Evolutionary conservation across 2,329 filamentous ascomycete genomes (phyloP).

Genomic region (Chalara sp.): DNA sequence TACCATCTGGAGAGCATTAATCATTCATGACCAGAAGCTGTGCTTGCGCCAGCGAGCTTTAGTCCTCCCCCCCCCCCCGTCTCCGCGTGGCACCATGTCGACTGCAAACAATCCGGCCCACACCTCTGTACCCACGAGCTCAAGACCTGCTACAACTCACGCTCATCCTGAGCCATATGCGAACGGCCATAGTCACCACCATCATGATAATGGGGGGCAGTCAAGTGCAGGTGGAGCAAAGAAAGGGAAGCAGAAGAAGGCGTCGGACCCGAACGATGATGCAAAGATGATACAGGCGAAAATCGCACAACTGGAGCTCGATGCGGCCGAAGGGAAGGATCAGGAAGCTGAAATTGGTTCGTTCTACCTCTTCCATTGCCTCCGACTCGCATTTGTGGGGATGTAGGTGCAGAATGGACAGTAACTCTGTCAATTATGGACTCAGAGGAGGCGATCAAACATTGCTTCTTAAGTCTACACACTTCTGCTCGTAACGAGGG

Average conservation of each 20-base stretch:
- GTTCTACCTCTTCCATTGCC: slow-evolving; percentile 27
- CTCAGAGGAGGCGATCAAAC: too few relatives aligned
- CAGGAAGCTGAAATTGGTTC: slow-evolving; percentile 93
- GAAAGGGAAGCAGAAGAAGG: slow-evolving; percentile 81
- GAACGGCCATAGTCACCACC: slow-evolving; percentile 32
- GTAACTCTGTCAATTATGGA: too few relatives aligned
- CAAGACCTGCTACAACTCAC: slow-evolving; percentile 22
- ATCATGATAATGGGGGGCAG: slow-evolving; percentile 32
- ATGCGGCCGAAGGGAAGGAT: slow-evolving; percentile 89
- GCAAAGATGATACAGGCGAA: slow-evolving; percentile 87
- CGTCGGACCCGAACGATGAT: slow-evolving; percentile 78
- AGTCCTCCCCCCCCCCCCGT: not conserved
- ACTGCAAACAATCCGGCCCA: slow-evolving; percentile 29
- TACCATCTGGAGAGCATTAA: too few relatives aligned
- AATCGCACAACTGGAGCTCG: slow-evolving; percentile 91
- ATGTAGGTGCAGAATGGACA: too few relatives aligned
- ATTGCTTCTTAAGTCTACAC: too few relatives aligned
- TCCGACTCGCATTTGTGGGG: too few relatives aligned
- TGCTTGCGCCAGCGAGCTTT: slow-evolving; percentile 17
- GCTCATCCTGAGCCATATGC: slow-evolving; percentile 22
- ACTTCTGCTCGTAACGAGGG: too few relatives aligned
- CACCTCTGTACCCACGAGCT: slow-evolving; percentile 28
- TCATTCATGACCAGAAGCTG: slow-evolving; percentile 11
- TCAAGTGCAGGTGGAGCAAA: slow-evolving; percentile 51
- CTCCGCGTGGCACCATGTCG: slow-evolving; percentile 21